These are phyloP conservation scores for Cyclotella cryptica DNA, from an alignment of 108 stramenopile species.

Conservation along the genomic window DNA sequence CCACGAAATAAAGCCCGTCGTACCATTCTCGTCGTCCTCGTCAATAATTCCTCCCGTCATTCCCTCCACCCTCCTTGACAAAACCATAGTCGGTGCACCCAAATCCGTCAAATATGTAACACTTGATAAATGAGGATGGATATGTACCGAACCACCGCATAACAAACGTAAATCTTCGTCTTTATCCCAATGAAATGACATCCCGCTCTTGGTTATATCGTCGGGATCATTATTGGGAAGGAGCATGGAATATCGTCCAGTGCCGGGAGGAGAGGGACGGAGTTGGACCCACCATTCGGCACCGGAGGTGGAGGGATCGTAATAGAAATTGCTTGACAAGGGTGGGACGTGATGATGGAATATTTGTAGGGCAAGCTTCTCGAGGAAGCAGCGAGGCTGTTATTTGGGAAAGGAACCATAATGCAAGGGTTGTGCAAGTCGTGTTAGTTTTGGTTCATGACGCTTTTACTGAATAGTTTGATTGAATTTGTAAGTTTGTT, in stretches of 20 bases:
- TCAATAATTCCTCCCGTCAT: slow-evolving; percentile 67
- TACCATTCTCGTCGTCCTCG: slow-evolving; percentile 4
- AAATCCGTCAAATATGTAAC: slow-evolving; percentile 81
- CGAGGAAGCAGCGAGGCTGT: slow-evolving; percentile 69
- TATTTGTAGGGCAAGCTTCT: slow-evolving; percentile 74
- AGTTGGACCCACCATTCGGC: slow-evolving; percentile 91
- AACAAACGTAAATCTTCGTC: slow-evolving; percentile 84
- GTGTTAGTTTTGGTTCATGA: no score
- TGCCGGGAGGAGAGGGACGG: slow-evolving; percentile 66
- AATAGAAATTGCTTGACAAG: slow-evolving; percentile 17
- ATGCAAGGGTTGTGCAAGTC: not conserved
- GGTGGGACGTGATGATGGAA: slow-evolving; percentile 72
- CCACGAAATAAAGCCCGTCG: slow-evolving; percentile 67
- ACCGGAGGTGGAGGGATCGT: slow-evolving; percentile 58
- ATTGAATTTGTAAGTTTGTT: no score
- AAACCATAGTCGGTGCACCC: slow-evolving; percentile 73
- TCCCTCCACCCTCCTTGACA: slow-evolving; percentile 63
- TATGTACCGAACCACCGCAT: slow-evolving; percentile 68
- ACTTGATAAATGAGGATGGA: slow-evolving; percentile 87
- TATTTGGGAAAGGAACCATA: not conserved
- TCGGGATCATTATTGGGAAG: slow-evolving; percentile 32
- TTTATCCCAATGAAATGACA: slow-evolving; percentile 90
- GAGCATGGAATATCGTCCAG: slow-evolving; percentile 46
- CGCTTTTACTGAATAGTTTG: no score
- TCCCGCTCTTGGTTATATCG: slow-evolving; percentile 54